Evolutionary conservation across 441 rosid species (phyloP).

Genomic region (Daphne laureola): DNA sequence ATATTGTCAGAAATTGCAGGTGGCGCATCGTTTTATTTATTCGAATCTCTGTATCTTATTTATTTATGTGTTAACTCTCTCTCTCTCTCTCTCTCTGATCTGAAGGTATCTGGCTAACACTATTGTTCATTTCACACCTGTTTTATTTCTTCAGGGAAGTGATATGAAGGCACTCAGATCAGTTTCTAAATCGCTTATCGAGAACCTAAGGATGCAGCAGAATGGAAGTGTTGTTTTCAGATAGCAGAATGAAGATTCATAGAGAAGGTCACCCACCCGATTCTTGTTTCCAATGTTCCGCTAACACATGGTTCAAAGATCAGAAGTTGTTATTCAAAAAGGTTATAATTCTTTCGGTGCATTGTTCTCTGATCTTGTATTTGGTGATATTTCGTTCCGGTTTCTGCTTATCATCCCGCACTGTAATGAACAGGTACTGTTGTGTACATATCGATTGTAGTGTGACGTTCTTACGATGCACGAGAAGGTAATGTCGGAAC

Average conservation of each 20-base stretch:
- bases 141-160: constrained; percentile 41
- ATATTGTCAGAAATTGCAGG: constrained; percentile 90
- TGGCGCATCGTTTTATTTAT: constrained; percentile 16
- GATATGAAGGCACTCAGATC: constrained; percentile 63
- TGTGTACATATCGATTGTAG: constrained; percentile 35
- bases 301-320: constrained; percentile 5
- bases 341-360: constrained; percentile 15
- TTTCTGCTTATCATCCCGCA: constrained; percentile 7
- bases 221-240: constrained; percentile 77
- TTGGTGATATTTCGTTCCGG: neutral
- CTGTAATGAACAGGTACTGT: constrained; percentile 27
- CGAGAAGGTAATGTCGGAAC: constrained; percentile 16
- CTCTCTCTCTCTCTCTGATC: no score
- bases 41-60: no score
- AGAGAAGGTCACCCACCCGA: neutral
- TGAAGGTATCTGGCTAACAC: no score
- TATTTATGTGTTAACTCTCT: no score
- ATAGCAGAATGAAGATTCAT: constrained; percentile 34
- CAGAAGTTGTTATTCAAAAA: constrained; percentile 3
- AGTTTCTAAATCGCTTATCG: constrained; percentile 62
- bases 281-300: neutral
- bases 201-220: constrained; percentile 61
- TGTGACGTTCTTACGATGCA: constrained; percentile 17
- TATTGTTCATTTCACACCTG: neutral
- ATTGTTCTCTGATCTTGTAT: neutral